Evolutionary conservation across 495 filamentous ascomycete species (phyloP).

Genomic region (Immersiella caudata): DNA sequence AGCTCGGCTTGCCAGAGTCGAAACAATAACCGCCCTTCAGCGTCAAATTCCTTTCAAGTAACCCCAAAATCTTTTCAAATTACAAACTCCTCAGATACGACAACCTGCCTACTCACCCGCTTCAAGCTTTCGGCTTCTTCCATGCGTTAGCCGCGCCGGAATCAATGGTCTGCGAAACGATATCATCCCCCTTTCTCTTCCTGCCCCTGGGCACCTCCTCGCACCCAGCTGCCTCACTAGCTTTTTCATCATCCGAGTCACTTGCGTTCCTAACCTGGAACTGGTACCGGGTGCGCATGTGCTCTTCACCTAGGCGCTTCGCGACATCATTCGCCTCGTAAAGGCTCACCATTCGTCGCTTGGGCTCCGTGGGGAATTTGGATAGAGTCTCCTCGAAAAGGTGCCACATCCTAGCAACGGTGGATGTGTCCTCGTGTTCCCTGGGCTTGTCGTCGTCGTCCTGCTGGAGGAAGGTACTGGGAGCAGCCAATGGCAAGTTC

Average conservation of each 20-base stretch:
- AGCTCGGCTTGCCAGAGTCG: too few species aligned
- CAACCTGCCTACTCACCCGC: too few species aligned
- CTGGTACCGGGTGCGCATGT: constrained; percentile 25
- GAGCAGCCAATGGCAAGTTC: not conserved
- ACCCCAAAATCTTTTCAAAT: too few species aligned
- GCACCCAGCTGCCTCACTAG: not conserved
- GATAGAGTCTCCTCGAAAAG: constrained; percentile 35
- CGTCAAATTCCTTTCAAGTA: too few species aligned
- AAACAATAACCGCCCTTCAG: too few species aligned
- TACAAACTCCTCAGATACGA: too few species aligned
- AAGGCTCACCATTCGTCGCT: constrained; percentile 66
- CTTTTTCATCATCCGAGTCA: not conserved
- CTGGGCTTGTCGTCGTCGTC: not conserved
- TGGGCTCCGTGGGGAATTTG: constrained; percentile 33
- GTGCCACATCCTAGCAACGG: constrained; percentile 34
- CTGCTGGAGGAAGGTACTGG: not conserved
- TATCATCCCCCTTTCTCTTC: not conserved
- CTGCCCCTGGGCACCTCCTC: not conserved
- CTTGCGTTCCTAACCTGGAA: constrained; percentile 19
- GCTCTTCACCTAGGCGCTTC: constrained; percentile 57
- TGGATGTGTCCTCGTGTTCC: constrained; percentile 22
- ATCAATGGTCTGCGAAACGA: not conserved
- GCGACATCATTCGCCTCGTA: constrained; percentile 75
- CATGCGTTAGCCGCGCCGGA: not conserved
- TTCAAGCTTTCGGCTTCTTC: not conserved